phyloP scores from a whole-genome alignment of 129 eudicot genomes.

The Flaveria sonorensis region DNA sequence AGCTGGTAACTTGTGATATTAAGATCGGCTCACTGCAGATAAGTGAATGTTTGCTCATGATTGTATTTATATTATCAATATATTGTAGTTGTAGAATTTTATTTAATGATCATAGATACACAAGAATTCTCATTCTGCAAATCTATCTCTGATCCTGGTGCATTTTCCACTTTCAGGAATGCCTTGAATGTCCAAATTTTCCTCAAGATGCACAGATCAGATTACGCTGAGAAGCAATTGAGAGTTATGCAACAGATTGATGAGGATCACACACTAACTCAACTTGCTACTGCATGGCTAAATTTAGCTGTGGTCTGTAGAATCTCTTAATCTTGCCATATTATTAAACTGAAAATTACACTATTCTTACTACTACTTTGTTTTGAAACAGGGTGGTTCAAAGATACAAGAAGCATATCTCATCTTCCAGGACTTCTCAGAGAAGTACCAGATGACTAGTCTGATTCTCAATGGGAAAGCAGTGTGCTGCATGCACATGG shows the following conservation, averaged over 20 bases:
- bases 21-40: background rate
- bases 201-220: constrained; percentile 94
- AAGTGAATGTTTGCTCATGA: background rate
- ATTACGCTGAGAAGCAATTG: constrained; percentile 94
- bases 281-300: constrained; percentile 98
- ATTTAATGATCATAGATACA: background rate
- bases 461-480: constrained; percentile 93
- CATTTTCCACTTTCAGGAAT: constrained; percentile 47
- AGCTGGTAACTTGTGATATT: constrained; percentile 1
- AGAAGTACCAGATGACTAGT: constrained; percentile 83
- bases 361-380: constrained; percentile 14
- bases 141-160: constrained; percentile 15
- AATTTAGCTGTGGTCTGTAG: constrained; percentile 83
- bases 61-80: background rate
- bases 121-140: background rate
- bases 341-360: constrained; percentile 12
- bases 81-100: background rate
- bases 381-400: constrained; percentile 80
- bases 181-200: constrained; percentile 92
- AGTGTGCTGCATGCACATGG: constrained; percentile 98
- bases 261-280: constrained; percentile 96
- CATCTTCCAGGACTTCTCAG: constrained; percentile 95
- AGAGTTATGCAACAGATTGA: constrained; percentile 93
- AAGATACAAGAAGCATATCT: constrained; percentile 99
- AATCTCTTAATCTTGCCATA: background rate